Evolutionary conservation across 768 basidiomycete genomes (phyloP).

Genomic region (Chalciporus sphaerocephalus): DNA sequence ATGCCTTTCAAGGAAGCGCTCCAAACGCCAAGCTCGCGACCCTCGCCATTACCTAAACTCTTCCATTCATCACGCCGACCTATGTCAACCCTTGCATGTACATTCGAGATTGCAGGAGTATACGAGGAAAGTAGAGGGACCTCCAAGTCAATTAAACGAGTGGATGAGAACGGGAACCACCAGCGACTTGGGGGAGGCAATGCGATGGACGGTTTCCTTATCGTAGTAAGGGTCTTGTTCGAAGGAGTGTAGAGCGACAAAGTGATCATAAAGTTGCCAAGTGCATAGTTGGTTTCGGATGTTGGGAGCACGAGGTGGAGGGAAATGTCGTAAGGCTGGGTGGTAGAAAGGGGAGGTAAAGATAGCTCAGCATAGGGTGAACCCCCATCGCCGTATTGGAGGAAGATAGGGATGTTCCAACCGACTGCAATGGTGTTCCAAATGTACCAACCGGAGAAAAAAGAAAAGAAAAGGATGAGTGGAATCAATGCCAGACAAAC

Average conservation of each 20-base stretch:
- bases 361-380: constrained; percentile 58
- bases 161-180: constrained; percentile 35
- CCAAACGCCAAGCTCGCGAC: constrained; percentile 66
- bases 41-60: constrained; percentile 61
- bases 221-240: constrained; percentile 58
- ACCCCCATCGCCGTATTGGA: constrained; percentile 75
- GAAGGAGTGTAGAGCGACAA: constrained; percentile 53
- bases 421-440: constrained; percentile 68
- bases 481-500: constrained; percentile 63
- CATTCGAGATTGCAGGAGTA: constrained; percentile 40
- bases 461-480: constrained; percentile 53
- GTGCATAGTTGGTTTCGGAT: constrained; percentile 59
- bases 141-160: constrained; percentile 41
- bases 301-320: constrained; percentile 63
- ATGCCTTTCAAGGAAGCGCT: constrained; percentile 58
- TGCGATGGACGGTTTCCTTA: constrained; percentile 66
- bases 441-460: constrained; percentile 66
- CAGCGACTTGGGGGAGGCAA: constrained; percentile 36
- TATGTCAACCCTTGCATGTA: constrained; percentile 62
- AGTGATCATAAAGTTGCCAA: constrained; percentile 83
- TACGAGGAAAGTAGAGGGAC: constrained; percentile 59
- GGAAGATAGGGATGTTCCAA: constrained; percentile 64
- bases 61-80: constrained; percentile 75
- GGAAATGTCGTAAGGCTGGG: constrained; percentile 74
- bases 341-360: constrained; percentile 48